phyloP scores from a whole-genome alignment of 345 rosid species.

The Gossypium herbaceum region DNA sequence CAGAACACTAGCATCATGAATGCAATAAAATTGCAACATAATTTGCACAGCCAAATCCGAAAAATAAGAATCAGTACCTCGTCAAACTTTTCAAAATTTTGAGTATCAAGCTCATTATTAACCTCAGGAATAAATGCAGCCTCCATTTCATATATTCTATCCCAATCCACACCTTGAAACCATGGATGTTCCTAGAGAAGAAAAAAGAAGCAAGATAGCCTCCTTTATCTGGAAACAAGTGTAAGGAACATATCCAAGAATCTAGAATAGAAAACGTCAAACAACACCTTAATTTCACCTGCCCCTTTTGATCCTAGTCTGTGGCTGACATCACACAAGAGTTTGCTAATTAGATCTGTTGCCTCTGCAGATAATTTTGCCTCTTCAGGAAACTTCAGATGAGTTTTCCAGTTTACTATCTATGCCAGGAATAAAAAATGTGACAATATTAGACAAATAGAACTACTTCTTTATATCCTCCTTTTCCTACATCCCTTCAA shows the following conservation, averaged over 20 bases:
- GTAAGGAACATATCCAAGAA: constrained; percentile 22
- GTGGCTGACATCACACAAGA: constrained; percentile 75
- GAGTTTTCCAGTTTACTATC: constrained; percentile 95
- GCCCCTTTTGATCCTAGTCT: constrained; percentile 87
- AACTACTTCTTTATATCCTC: not conserved
- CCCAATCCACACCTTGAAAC: constrained; percentile 75
- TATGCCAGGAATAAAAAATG: constrained; percentile 23
- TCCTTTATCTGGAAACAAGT: constrained; percentile 19
- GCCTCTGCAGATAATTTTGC: constrained; percentile 71
- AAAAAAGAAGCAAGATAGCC: constrained; percentile 24
- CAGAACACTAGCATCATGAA: constrained; percentile 18
- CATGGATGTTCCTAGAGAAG: constrained; percentile 71
- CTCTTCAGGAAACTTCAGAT: constrained; percentile 94
- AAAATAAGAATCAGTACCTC: constrained; percentile 44
- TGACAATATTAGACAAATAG: constrained; percentile 6
- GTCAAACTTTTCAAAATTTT: constrained; percentile 91
- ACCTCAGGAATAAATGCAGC: constrained; percentile 92
- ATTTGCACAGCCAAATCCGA: not conserved
- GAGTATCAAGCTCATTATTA: constrained; percentile 86
- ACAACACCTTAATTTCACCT: constrained; percentile 83
- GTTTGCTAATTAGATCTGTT: constrained; percentile 67
- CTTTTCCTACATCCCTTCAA: not conserved
- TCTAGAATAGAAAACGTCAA: constrained; percentile 50
- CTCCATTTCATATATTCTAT: constrained; percentile 70
- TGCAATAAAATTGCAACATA: not conserved